Conservation (phyloP, 441 rosid species). For the Mallotus repandus region DNA sequence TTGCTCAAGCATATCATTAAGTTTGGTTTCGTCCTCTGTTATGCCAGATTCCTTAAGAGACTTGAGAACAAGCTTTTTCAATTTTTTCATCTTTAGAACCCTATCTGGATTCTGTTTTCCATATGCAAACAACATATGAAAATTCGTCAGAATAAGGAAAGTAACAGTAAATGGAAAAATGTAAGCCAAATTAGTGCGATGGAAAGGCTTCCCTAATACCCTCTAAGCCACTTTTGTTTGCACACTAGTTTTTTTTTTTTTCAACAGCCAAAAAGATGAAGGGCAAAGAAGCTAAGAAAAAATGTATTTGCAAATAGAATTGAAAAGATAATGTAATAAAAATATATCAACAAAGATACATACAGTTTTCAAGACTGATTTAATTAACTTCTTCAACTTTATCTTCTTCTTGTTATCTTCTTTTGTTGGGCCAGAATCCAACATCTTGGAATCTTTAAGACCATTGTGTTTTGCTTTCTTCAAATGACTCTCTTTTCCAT, state of each 20-base stretch:
- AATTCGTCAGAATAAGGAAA: neutral
- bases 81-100: slow-evolving; percentile 68
- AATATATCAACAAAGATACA: slow-evolving; percentile 23
- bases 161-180: neutral
- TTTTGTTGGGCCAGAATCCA: slow-evolving; percentile 22
- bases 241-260: neutral
- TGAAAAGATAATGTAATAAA: neutral
- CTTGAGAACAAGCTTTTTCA: slow-evolving; percentile 56
- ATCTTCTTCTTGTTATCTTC: slow-evolving; percentile 56
- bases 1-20: slow-evolving; percentile 44
- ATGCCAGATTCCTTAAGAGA: slow-evolving; percentile 52
- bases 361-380: slow-evolving; percentile 65
- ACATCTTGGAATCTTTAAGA: slow-evolving; percentile 18
- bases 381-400: slow-evolving; percentile 80
- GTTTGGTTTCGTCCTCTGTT: slow-evolving; percentile 40
- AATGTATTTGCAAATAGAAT: neutral
- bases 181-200: neutral
- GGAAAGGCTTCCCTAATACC: neutral
- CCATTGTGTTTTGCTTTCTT: slow-evolving; percentile 43
- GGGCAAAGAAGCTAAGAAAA: too few relatives aligned
- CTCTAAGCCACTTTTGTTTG: neutral
- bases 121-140: neutral
- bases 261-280: neutral
- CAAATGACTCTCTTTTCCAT: slow-evolving; percentile 21
- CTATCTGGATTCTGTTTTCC: slow-evolving; percentile 58